Evolutionary conservation across 1,284 basidiomycete genomes (phyloP), one percentile per base, ranked within the genome.

Genomic region (Ganoderma resinaceum): DNA sequence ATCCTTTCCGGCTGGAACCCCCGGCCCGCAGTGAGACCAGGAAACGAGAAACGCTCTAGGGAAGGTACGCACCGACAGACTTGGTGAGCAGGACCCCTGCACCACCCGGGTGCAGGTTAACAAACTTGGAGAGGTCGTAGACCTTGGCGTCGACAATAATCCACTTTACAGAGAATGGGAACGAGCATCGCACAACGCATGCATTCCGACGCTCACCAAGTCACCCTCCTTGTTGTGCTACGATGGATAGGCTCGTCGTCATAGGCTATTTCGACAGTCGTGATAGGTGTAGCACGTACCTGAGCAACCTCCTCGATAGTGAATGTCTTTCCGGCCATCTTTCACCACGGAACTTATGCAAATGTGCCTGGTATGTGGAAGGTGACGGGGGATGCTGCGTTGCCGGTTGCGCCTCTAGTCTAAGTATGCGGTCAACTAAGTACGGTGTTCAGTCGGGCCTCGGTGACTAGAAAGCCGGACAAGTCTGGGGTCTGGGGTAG

Each of bases 171-270:
- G 42, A 11, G 61, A 72, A 26, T 59, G 2, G n/a, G 18, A 5
- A 23, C 26, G 18, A 37, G 26, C 29, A 1, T 11, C 9, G 14
- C 16, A 18, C 1, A 31, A 29, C 59, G 33, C 12, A 63, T 37
- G 55, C 49, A n/a, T 33, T 59, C 14, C 38, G 37, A 33, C 16
- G 76, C 85, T 74, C 68, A 89, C 90, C 71, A 95, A 78, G 78
- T 94, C 89, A 40, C 89, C 92, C 72, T 88, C 85, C 77, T 87
- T 90, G 83, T 93, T 92, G 80, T 95, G 94, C 92, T 95, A 40
- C 18, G 61, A 63, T 16, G 57, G 8, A 52, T 23, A 20, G 14
- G 26, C 38, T 16, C 16, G n/a, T 62, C 29, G 38, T 33, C 61
- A 38, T 23, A 57, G 31, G 26, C 23, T 20, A 31, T 37, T 4